phyloP scores from a whole-genome alignment of 1,284 basidiomycete species.

The Austroboletus niveus region DNA sequence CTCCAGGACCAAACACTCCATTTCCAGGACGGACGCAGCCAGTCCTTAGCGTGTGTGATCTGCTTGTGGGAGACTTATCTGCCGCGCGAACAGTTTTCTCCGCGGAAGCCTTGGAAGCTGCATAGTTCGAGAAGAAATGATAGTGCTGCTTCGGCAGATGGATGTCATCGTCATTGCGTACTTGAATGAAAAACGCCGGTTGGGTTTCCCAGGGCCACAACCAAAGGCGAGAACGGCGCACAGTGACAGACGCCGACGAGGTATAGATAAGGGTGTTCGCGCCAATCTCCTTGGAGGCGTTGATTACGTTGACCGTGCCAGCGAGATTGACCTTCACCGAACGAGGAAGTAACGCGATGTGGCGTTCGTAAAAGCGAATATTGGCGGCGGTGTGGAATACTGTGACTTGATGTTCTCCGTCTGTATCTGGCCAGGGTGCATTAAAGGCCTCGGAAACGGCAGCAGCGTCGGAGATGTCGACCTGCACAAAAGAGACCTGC shows the following conservation, averaged over 20 bases:
- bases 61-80: constrained; percentile 41
- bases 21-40: constrained; percentile 75
- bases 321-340: constrained; percentile 61
- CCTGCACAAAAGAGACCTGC: constrained; percentile 54
- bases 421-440: constrained; percentile 55
- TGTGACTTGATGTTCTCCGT: constrained; percentile 41
- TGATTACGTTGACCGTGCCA: constrained; percentile 63
- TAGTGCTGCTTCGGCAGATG: constrained; percentile 46
- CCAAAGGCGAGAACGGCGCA: constrained; percentile 55
- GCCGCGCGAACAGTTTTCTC: constrained; percentile 57
- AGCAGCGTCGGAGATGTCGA: constrained; percentile 53
- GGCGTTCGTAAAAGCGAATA: constrained; percentile 73
- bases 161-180: constrained; percentile 54
- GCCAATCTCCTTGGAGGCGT: constrained; percentile 40
- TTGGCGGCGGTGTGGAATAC: constrained; percentile 73
- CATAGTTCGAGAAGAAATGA: constrained; percentile 72
- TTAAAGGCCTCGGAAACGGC: constrained; percentile 59
- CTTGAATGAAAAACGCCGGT: constrained; percentile 54
- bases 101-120: constrained; percentile 53
- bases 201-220: constrained; percentile 70
- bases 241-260: constrained; percentile 56
- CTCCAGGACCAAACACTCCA: constrained; percentile 69
- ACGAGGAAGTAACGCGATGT: constrained; percentile 44
- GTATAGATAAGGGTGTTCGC: constrained; percentile 58
- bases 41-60: constrained; percentile 47